Base-by-base conservation (phyloP, 2,329 filamentous ascomycete genomes). In the Lecanosticta acicola region DNA sequence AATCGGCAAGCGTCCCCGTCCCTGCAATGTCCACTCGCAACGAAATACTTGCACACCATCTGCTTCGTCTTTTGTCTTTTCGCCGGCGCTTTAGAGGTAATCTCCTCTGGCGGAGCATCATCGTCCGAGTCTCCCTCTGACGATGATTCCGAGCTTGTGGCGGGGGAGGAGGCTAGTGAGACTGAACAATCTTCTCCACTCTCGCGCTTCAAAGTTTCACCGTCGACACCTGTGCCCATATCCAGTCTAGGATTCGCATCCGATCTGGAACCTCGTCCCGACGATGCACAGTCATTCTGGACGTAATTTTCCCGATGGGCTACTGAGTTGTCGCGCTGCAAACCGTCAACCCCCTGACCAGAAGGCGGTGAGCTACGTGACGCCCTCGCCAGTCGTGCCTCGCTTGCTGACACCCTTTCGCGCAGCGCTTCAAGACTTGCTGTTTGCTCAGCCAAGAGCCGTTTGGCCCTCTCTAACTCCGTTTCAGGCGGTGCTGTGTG, bases 31-130 rank as follows among this genome's bases (percentile, higher is more conserved):
- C 65, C 65, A 33, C 55, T 61, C 5, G 56, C 56, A 2, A 52
- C 41, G 42, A 61, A 68, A 51, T 56, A 63, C 36, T 49, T 54
- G 50, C 65, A 68, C 3, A 56, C 39, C 2, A 41, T 51, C 20
- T 29, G 32, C 21, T 24, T 34, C 2, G 45, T 49, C 10, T 39
- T 37, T 7, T 38, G n/a, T 3, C 35, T 32, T 16, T 32, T 20
- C 46, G 36, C 16, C 32, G 48, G 21, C 35, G 41, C 51, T 48
- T 69, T 72, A 0, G 68, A 67, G 4, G 68, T 64, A 10, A 58
- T 48, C 32, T 66, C 51, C 40, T 70, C 66, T 3, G 71, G 71
- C 0, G 63, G 55, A 3, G 54, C 59, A 33, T 68, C 64, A 45
- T 60, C 59, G 45, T 65, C 59, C 1, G 57, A 55, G 10, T 62